Evolutionary conservation across 2,329 filamentous ascomycete species (phyloP), one percentile per base, ranked within the genome.

Genomic region (Aspergillus aculeatinus): DNA sequence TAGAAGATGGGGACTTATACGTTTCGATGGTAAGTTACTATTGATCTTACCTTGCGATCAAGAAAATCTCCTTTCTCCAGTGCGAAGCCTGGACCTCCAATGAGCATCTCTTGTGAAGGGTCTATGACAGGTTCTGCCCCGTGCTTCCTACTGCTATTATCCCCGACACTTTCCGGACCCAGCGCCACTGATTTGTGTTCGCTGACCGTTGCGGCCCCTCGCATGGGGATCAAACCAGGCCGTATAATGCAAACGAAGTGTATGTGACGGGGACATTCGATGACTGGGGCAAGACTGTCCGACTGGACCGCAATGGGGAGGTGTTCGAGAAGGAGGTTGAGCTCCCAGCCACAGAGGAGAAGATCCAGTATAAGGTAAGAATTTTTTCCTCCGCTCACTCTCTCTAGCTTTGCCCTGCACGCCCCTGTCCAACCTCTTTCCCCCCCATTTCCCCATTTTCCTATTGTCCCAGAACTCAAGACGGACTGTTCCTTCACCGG

Each of bases 261-360:
- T 94, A 89, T 78, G 95, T 98, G 69, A 98, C 94, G 47, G 95
- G 95, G 74, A 94, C 91, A 64, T 98, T 98, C 75, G 94, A 98
- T 79, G 85, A 91, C 80, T 99, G 95, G 95, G 84, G 85, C 67
- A 94, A 95, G 83, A 92, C 87, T 59, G 86, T 94, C 76, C 86
- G 90, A 81, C 85, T 99, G 60, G 87, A 92, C 51, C 92, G 91
- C 80, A 83, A 87, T 47, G 89, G 85, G 73, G 82, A 87, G 52
- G 75, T 76, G 65, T 96, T 96, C 77, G 83, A 89, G 78, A 96
- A 96, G 82, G 86, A 86, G 35, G 92, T 99, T 61, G 81, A 85
- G 56, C 82, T 98, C 35, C 82, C 89, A 53, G 81, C 85, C 58
- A 79, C 81, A 16, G 79, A 81, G 52, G 81, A 88, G 65, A 96